These are phyloP conservation scores for Kuraishia borneana DNA, from an alignment of 805 yeast species.

Conservation along the genomic window DNA sequence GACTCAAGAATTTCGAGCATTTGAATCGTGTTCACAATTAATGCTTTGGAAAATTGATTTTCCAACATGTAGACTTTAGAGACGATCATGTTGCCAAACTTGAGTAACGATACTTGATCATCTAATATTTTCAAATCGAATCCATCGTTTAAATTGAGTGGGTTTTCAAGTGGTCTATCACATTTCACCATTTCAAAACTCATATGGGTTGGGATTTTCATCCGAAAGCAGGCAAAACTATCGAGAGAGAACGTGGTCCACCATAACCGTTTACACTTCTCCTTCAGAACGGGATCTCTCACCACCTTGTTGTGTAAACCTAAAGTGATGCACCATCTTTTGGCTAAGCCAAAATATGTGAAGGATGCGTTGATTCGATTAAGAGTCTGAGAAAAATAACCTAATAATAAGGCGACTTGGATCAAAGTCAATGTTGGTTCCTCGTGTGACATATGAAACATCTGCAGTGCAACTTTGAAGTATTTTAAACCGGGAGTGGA, in stretches of 20 bases:
- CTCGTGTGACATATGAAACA: slow-evolving; percentile 16
- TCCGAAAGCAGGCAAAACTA: slow-evolving; percentile 23
- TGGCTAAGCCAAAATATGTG: slow-evolving; percentile 22
- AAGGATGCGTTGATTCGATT: slow-evolving; percentile 23
- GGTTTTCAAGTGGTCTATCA: slow-evolving; percentile 12
- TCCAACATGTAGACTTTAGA: slow-evolving; percentile 19
- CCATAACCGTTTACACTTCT: slow-evolving; percentile 24
- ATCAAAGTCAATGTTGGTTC: slow-evolving; percentile 19
- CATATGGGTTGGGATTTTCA: slow-evolving; percentile 24
- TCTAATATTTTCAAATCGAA: slow-evolving; percentile 16
- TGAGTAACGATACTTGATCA: slow-evolving; percentile 14
- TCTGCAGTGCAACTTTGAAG: slow-evolving; percentile 14
- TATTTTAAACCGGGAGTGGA: slow-evolving; percentile 19
- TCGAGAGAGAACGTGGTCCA: slow-evolving; percentile 27
- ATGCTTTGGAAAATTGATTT: slow-evolving; percentile 9
- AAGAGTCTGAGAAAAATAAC: slow-evolving; percentile 22
- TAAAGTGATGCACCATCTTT: slow-evolving; percentile 17
- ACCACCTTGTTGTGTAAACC: slow-evolving; percentile 19
- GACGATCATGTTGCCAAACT: slow-evolving; percentile 19
- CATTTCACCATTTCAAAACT: slow-evolving; percentile 20
- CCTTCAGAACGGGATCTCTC: slow-evolving; percentile 12
- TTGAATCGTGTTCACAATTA: slow-evolving; percentile 10
- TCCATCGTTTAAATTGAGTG: slow-evolving; percentile 16
- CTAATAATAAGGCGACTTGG: slow-evolving; percentile 22
- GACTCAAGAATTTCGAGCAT: slow-evolving; percentile 11